These are phyloP conservation scores for Epichloe sp. DNA, from an alignment of 2,329 filamentous ascomycete genomes.

Conservation along the genomic window DNA sequence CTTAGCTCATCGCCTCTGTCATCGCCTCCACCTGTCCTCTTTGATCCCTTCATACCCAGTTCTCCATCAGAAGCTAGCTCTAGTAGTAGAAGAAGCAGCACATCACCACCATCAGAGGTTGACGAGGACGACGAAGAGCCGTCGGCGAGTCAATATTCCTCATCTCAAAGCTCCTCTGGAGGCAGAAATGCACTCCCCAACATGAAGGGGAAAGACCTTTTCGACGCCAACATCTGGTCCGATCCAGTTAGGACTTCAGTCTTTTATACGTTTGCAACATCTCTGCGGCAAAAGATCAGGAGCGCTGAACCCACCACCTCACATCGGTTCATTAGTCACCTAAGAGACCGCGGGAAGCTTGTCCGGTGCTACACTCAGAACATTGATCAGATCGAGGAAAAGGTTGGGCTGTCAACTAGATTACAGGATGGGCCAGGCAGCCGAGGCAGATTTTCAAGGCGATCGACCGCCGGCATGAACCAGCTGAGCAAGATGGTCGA, in stretches of 20 bases:
- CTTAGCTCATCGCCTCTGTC: slow-evolving; percentile 42
- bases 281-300: slow-evolving; percentile 48
- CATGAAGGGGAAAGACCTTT: slow-evolving; percentile 58
- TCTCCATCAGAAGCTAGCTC: slow-evolving; percentile 25
- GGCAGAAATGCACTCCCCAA: slow-evolving; percentile 34
- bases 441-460: slow-evolving; percentile 44
- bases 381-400: slow-evolving; percentile 60
- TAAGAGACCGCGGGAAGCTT: slow-evolving; percentile 54
- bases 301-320: slow-evolving; percentile 51
- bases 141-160: slow-evolving; percentile 24
- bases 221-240: slow-evolving; percentile 57
- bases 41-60: slow-evolving; percentile 34
- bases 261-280: slow-evolving; percentile 61
- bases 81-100: slow-evolving; percentile 22
- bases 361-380: slow-evolving; percentile 65
- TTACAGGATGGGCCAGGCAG: slow-evolving; percentile 49
- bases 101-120: slow-evolving; percentile 29
- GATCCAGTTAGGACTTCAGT: slow-evolving; percentile 55
- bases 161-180: slow-evolving; percentile 25
- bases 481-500: slow-evolving; percentile 26
- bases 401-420: slow-evolving; percentile 52
- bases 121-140: slow-evolving; percentile 26
- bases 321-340: slow-evolving; percentile 54
- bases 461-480: slow-evolving; percentile 22
- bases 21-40: slow-evolving; percentile 39